phyloP scores from a whole-genome alignment of 2,329 filamentous ascomycete genomes.

The Aureobasidium pullulans region DNA sequence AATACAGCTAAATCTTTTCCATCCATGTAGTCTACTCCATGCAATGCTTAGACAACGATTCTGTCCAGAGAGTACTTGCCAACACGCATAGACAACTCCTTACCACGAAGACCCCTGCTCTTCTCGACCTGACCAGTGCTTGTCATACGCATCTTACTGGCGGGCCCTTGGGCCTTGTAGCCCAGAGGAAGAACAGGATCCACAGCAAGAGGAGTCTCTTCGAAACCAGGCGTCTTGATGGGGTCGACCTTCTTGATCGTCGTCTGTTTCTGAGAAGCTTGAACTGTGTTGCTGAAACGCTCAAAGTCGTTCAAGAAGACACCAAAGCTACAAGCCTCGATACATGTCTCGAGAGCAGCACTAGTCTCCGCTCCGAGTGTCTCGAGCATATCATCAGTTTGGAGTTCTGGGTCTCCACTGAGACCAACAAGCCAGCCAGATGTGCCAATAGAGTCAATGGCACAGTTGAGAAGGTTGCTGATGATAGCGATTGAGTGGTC shows the following conservation, averaged over 20 bases:
- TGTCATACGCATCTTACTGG: slow-evolving; percentile 33
- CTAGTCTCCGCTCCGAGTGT: slow-evolving; percentile 62
- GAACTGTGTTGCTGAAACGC: slow-evolving; percentile 38
- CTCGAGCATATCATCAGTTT: slow-evolving; percentile 57
- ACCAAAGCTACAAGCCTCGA: slow-evolving; percentile 59
- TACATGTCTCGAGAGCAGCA: slow-evolving; percentile 63
- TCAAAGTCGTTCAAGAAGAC: slow-evolving; percentile 60
- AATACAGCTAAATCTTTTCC: slow-evolving; percentile 7
- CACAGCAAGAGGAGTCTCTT: slow-evolving; percentile 37
- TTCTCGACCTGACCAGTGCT: slow-evolving; percentile 47
- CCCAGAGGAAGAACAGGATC: slow-evolving; percentile 61
- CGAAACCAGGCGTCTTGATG: slow-evolving; percentile 39
- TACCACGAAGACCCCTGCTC: slow-evolving; percentile 65
- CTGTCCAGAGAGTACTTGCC: slow-evolving; percentile 78
- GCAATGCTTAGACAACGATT: slow-evolving; percentile 36
- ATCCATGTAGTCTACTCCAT: neutral
- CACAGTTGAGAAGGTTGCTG: slow-evolving; percentile 62
- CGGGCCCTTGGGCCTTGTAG: slow-evolving; percentile 47
- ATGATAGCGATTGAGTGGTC: slow-evolving; percentile 65
- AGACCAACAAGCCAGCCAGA: slow-evolving; percentile 65
- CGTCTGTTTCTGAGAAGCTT: slow-evolving; percentile 21
- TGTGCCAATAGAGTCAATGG: slow-evolving; percentile 67
- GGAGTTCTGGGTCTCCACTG: slow-evolving; percentile 43
- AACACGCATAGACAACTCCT: slow-evolving; percentile 70
- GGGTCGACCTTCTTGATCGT: slow-evolving; percentile 24